These are phyloP conservation scores for Penicillium sclerotiorum DNA, from an alignment of 2,329 filamentous ascomycete genomes.

Conservation along the genomic window DNA sequence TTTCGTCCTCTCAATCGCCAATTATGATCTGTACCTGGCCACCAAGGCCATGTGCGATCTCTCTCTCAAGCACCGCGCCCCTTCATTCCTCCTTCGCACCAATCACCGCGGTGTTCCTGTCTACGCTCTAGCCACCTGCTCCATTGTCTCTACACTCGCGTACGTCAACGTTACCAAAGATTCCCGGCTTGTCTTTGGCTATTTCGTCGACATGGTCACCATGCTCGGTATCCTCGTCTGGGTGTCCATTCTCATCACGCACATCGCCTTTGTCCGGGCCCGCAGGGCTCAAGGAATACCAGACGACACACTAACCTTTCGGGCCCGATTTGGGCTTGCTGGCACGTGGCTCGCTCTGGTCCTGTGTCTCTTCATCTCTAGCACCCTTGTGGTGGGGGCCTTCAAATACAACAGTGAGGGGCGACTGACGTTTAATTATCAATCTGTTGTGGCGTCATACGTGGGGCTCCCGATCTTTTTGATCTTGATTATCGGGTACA, in stretches of 20 bases:
- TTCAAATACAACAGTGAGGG: constrained; percentile 54
- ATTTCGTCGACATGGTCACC: constrained; percentile 68
- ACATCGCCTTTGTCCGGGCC: constrained; percentile 66
- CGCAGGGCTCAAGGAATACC: constrained; percentile 62
- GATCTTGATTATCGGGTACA: constrained; percentile 68
- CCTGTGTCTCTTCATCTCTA: constrained; percentile 70
- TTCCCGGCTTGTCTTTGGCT: constrained; percentile 60
- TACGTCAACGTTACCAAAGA: constrained; percentile 65
- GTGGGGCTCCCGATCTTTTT: constrained; percentile 75
- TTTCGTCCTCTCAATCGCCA: constrained; percentile 74
- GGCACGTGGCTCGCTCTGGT: constrained; percentile 69
- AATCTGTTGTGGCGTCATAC: constrained; percentile 75
- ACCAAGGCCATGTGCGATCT: constrained; percentile 72
- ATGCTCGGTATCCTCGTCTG: constrained; percentile 68
- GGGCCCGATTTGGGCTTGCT: constrained; percentile 68
- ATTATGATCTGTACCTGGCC: constrained; percentile 75
- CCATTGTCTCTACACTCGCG: constrained; percentile 65
- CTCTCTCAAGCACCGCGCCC: constrained; percentile 71
- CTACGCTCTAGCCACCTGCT: constrained; percentile 63
- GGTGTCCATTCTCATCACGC: constrained; percentile 68
- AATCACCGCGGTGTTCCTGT: constrained; percentile 71
- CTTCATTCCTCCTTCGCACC: constrained; percentile 68
- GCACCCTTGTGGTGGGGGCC: constrained; percentile 78
- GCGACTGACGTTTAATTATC: constrained; percentile 63
- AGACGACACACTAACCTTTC: constrained; percentile 61